Conservation (phyloP, 1,284 basidiomycete species). For the Schizopora paradoxa region DNA sequence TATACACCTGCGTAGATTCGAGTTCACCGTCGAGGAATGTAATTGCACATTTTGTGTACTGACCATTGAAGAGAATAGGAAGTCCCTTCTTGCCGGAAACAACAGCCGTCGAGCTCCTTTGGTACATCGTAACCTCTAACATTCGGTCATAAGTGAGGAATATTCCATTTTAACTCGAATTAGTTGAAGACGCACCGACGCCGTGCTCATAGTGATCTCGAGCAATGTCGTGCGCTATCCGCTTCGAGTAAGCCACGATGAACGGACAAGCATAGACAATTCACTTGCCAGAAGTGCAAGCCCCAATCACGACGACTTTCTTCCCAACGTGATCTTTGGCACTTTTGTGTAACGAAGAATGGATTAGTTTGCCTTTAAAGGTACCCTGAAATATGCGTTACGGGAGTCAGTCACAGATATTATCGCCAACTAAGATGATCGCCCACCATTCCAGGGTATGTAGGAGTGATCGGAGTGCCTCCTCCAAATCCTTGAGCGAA, state of each 20-base stretch:
- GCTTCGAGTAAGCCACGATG: background rate
- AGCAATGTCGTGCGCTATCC: constrained; percentile 27
- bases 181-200: constrained; percentile 17
- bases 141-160: background rate
- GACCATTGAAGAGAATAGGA: constrained; percentile 19
- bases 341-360: constrained; percentile 47
- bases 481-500: constrained; percentile 34
- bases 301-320: constrained; percentile 56
- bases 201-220: constrained; percentile 33
- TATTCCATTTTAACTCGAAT: background rate
- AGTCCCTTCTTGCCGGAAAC: constrained; percentile 32
- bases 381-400: constrained; percentile 32
- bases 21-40: background rate
- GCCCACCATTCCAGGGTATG: constrained; percentile 10
- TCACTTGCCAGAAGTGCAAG: constrained; percentile 49
- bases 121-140: constrained; percentile 23
- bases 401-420: background rate
- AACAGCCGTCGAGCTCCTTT: constrained; percentile 36
- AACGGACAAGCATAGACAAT: background rate
- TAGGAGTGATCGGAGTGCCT: constrained; percentile 29
- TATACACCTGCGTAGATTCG: constrained; percentile 30
- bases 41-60: background rate
- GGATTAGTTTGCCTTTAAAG: constrained; percentile 51
- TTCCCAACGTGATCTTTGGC: constrained; percentile 49
- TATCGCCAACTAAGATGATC: background rate